Conservation (phyloP, 441 rosid species). For the Biscutella laevigata region DNA sequence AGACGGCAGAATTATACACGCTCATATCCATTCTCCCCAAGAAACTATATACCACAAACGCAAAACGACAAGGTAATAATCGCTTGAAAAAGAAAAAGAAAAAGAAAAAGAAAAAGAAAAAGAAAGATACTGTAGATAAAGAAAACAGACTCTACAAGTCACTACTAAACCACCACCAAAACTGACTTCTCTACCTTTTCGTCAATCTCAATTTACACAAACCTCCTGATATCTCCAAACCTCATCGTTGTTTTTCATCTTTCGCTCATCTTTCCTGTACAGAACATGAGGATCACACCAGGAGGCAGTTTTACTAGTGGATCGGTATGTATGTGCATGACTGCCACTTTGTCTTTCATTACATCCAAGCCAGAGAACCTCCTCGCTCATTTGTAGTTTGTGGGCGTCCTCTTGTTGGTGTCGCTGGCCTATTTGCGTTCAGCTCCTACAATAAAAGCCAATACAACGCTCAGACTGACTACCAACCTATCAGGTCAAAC, state of each 20-base stretch:
- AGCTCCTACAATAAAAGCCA: conserved; percentile 57
- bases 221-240: background rate
- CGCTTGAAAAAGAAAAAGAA: background rate
- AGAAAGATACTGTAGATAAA: background rate
- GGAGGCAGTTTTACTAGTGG: conserved; percentile 8
- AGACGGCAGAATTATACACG: background rate
- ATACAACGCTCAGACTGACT: background rate
- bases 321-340: conserved; percentile 17
- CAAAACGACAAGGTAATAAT: background rate
- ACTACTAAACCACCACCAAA: conserved; percentile 20
- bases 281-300: conserved; percentile 7
- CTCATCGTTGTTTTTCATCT: background rate
- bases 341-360: conserved; percentile 8
- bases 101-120: too few relatives aligned
- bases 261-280: conserved; percentile 6
- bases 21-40: conserved; percentile 1
- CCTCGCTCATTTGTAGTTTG: conserved; percentile 59
- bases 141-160: conserved; percentile 4
- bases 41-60: conserved; percentile 17
- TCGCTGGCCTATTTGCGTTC: conserved; percentile 88
- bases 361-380: conserved; percentile 85
- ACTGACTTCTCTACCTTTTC: conserved; percentile 11
- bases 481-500: background rate
- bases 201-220: conserved; percentile 5
- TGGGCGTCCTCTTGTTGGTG: conserved; percentile 96